Evolutionary conservation across 2,329 filamentous ascomycete species (phyloP).

Genomic region (Colletotrichum phormii): DNA sequence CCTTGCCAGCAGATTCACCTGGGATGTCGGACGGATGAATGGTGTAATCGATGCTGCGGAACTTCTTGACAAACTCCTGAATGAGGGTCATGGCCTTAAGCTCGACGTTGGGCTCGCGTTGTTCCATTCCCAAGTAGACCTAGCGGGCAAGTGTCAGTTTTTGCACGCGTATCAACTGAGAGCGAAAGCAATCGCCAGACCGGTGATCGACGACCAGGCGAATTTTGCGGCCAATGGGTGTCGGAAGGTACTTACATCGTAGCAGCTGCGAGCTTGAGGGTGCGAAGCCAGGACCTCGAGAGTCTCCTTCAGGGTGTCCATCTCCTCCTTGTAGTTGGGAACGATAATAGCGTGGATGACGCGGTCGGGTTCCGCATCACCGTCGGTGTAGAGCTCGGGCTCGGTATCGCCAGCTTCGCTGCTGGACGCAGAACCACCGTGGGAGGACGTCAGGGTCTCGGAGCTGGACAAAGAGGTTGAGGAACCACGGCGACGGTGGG

Average conservation of each 20-base stretch:
- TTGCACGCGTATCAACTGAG: not conserved
- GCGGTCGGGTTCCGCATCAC: slow-evolving; percentile 54
- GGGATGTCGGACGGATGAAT: slow-evolving; percentile 74
- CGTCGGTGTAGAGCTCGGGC: slow-evolving; percentile 58
- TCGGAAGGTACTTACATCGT: slow-evolving; percentile 70
- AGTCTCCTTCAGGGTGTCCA: slow-evolving; percentile 75
- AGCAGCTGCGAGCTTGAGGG: slow-evolving; percentile 70
- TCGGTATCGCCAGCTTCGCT: slow-evolving; percentile 66
- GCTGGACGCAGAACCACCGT: slow-evolving; percentile 59
- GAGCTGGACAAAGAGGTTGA: slow-evolving; percentile 67
- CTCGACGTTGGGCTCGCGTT: slow-evolving; percentile 71
- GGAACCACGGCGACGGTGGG: slow-evolving; percentile 62
- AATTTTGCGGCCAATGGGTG: not conserved
- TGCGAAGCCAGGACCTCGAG: slow-evolving; percentile 77
- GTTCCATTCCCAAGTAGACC: slow-evolving; percentile 80
- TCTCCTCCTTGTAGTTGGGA: slow-evolving; percentile 80
- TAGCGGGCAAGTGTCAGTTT: slow-evolving; percentile 46
- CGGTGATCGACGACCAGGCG: not conserved
- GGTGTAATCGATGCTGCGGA: slow-evolving; percentile 75
- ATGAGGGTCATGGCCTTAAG: slow-evolving; percentile 72
- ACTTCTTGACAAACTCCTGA: slow-evolving; percentile 72
- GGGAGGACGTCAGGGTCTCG: slow-evolving; percentile 63
- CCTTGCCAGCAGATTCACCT: slow-evolving; percentile 78
- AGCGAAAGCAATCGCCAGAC: not conserved
- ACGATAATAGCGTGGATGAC: slow-evolving; percentile 76